Evolutionary conservation across 805 yeast species (phyloP), one percentile per base, ranked within the genome.

Genomic region (Sporopachydermia quercuum): DNA sequence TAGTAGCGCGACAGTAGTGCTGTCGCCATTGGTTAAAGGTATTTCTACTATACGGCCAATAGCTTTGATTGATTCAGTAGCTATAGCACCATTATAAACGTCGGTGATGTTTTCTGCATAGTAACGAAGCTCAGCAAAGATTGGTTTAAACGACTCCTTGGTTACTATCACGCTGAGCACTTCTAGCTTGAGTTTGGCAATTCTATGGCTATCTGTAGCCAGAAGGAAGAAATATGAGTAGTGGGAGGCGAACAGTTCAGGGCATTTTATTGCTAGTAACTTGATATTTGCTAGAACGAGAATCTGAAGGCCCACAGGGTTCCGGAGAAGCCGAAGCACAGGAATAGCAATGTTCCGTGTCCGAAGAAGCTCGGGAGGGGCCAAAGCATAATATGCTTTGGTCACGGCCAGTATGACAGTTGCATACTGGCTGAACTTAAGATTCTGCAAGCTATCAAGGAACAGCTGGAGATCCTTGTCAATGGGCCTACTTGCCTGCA

Each of bases 41-140:
- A 16, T 49, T 42, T 18, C 50, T 40, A 19, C 30, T 23, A 23
- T 43, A 4, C 65, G 55, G 0, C 82, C 80, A 30, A 86, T 60
- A 1, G 80, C 70, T 39, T 69, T 68, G 8, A 85, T 70, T 1
- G 86, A 68, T 36, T 68, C 70, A 3, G 62, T 54, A 4, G 66
- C 56, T 0, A 60, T 42, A 1, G 49, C 42, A 16, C 50, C 47
- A 15, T 37, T 40, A 4, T 43, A 37, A 3, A 50, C 42, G n/a
- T 23, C 30, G 8, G 30, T 23, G n/a, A 8, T 8, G 15, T 50
- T 43, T 6, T 59, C 43, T 0, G 74, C 71, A 43, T 73, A 70
- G 50, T 74, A 73, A 50, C 76, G 78, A 19, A 86, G 55, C 52
- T 85, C 93, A 19, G 67, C 63, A 19, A 78, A 56, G 3, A 83